Evolutionary conservation across 2,329 filamentous ascomycete genomes (phyloP), one percentile per base, ranked within the genome.

Genomic region (Aspergillus sp.): DNA sequence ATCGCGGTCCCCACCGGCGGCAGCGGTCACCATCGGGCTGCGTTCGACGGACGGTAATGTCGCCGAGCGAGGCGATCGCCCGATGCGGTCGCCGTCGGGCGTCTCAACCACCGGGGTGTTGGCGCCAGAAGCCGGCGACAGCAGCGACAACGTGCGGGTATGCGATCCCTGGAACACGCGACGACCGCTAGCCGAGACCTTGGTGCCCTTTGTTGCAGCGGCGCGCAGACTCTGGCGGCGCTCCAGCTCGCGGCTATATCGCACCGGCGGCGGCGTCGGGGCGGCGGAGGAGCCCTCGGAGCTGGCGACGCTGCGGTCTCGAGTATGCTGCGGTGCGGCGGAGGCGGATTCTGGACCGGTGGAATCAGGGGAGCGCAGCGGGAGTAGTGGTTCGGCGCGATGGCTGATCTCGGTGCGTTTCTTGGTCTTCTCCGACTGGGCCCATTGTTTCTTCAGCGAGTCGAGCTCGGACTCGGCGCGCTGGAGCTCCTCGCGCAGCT

Each of bases 401-500:
- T 80, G 77, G 58, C 79, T 82, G 47, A 83, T 80, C 55, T 91
- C 84, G 3, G 84, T 84, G 53, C 85, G 82, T 73, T 93, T 93
- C 73, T 85, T 90, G 54, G 84, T 82, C 44, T 84, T 85, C 68
- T 97, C 91, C 55, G 91, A 85, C 13, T 79, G 75, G 1, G 89
- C 83, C 87, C 90, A 97, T 71, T 91, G 88, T 64, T 83, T 87
- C 78, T 97, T 97, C 56, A 99, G 78, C 40, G 78, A 82, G 44
- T 78, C 77, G 38, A 99, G 78, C 44, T 96, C 88, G 11, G 78
- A 75, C 69, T 99, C 93, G 5, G 94, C 93, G 54, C 86, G 87
- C 20, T 79, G 76, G n/a, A 99, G 78, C 71, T 97, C 93, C 70
- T 99, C 94, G 54, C 87, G 88, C 48, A 99, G 78, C 73, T 97